These are phyloP conservation scores for Ceratocystis papillata DNA, from an alignment of 2,329 filamentous ascomycete species.

Conservation along the genomic window DNA sequence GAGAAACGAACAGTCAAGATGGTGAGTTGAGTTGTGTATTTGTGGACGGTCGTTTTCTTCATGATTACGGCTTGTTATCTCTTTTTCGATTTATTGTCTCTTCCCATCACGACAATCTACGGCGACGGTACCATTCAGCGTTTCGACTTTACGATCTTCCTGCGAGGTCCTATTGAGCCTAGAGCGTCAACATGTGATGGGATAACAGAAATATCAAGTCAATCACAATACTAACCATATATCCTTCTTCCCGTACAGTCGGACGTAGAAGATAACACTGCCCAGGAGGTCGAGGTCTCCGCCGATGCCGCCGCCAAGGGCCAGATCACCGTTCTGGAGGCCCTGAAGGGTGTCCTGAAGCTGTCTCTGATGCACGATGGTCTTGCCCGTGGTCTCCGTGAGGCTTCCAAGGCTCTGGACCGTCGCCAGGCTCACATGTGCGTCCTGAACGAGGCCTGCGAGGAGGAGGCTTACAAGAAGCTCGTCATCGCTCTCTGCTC, in stretches of 20 bases:
- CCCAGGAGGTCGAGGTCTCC: slow-evolving; percentile 92
- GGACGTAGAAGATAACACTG: slow-evolving; percentile 99
- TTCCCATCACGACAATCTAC: slow-evolving; percentile 13
- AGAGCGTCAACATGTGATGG: neutral
- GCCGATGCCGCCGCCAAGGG: slow-evolving; percentile 78
- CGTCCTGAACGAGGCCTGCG: slow-evolving; percentile 98
- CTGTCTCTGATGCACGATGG: slow-evolving; percentile 99
- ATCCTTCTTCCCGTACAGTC: slow-evolving; percentile 47
- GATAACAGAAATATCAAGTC: neutral
- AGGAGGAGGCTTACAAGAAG: slow-evolving; percentile 99
- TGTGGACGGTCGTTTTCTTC: neutral
- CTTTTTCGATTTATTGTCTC: neutral
- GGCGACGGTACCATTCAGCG: neutral
- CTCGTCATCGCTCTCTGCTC: slow-evolving; percentile 96
- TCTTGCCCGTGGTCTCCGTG: slow-evolving; percentile 93
- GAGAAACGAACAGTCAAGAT: slow-evolving; percentile 45
- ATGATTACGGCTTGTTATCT: neutral
- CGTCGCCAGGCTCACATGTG: slow-evolving; percentile 99
- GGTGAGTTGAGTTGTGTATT: slow-evolving; percentile 38
- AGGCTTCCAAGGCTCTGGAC: slow-evolving; percentile 97
- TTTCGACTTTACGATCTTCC: neutral
- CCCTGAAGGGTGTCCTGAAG: slow-evolving; percentile 97
- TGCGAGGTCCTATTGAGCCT: neutral
- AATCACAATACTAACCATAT: slow-evolving; percentile 3
- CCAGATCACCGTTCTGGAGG: slow-evolving; percentile 96